Conservation (phyloP, 2,329 filamentous ascomycete genomes). For the Monosporascus sp. region DNA sequence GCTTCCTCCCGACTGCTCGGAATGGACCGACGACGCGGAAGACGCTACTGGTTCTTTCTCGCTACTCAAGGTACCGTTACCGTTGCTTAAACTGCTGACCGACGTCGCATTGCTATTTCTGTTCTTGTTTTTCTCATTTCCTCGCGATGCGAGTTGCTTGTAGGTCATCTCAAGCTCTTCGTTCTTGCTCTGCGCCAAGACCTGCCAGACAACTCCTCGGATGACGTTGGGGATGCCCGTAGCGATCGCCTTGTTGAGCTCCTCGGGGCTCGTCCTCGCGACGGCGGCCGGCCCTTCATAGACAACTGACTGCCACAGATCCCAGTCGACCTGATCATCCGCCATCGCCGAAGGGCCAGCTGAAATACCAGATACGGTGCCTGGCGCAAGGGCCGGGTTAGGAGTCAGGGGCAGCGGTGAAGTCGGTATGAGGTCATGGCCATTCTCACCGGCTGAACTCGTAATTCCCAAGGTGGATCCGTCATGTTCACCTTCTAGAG, state of each 20-base stretch:
- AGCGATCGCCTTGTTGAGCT: conserved; percentile 85
- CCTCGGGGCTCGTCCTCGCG: conserved; percentile 79
- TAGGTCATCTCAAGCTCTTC: conserved; percentile 86
- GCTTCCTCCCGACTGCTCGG: conserved; percentile 62
- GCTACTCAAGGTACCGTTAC: conserved; percentile 40
- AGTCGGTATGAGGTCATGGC: conserved; percentile 23
- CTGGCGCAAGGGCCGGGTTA: conserved; percentile 69
- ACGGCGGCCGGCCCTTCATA: conserved; percentile 90
- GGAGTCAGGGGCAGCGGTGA: conserved; percentile 57
- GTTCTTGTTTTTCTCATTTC: conserved; percentile 74
- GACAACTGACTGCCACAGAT: conserved; percentile 93
- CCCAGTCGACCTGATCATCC: conserved; percentile 89
- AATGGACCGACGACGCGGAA: conserved; percentile 80
- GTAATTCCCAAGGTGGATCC: conserved; percentile 20
- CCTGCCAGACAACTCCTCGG: conserved; percentile 98
- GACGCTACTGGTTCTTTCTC: conserved; percentile 66
- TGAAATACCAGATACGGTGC: conserved; percentile 77
- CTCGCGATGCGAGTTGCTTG: conserved; percentile 69
- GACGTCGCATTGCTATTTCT: conserved; percentile 50
- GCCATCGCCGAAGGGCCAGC: conserved; percentile 65
- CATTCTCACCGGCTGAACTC: conserved; percentile 20
- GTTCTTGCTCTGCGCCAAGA: conserved; percentile 90
- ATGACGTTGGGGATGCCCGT: conserved; percentile 92
- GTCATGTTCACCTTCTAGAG: conserved; percentile 46
- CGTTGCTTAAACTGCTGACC: conserved; percentile 47